phyloP scores from a whole-genome alignment of 768 basidiomycete species.

The Kwoniella botswanensis region DNA sequence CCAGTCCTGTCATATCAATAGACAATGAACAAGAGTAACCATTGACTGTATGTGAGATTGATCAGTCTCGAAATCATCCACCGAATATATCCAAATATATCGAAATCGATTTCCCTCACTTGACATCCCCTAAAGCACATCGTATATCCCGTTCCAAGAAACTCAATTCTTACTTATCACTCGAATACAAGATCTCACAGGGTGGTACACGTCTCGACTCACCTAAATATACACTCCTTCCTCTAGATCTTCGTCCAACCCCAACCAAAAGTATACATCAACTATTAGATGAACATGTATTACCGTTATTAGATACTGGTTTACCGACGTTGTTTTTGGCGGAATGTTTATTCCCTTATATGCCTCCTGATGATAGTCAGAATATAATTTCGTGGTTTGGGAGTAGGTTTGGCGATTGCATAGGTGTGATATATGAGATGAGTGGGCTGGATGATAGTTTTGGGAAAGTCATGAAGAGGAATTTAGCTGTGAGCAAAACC shows the following conservation, averaged over 20 bases:
- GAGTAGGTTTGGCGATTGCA: conserved; percentile 60
- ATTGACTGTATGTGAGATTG: neutral
- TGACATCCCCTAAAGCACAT: conserved; percentile 72
- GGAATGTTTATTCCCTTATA: conserved; percentile 93
- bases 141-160: conserved; percentile 49
- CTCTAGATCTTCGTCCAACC: neutral
- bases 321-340: conserved; percentile 84
- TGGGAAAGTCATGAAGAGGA: conserved; percentile 89
- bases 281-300: conserved; percentile 11
- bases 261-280: conserved; percentile 2
- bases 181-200: conserved; percentile 48
- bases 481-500: conserved; percentile 69
- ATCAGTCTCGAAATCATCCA: conserved; percentile 66
- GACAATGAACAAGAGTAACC: neutral
- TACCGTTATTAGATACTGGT: conserved; percentile 63
- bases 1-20: conserved; percentile 38
- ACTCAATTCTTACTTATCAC: conserved; percentile 56
- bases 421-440: conserved; percentile 83
- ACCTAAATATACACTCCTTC: neutral
- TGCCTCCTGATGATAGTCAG: conserved; percentile 67
- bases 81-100: conserved; percentile 68
- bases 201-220: conserved; percentile 62
- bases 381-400: conserved; percentile 76
- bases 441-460: conserved; percentile 83
- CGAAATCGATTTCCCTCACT: conserved; percentile 89